These are phyloP conservation scores for Ustilago sp. DNA, from an alignment of 1,284 basidiomycete species.

Conservation along the genomic window DNA sequence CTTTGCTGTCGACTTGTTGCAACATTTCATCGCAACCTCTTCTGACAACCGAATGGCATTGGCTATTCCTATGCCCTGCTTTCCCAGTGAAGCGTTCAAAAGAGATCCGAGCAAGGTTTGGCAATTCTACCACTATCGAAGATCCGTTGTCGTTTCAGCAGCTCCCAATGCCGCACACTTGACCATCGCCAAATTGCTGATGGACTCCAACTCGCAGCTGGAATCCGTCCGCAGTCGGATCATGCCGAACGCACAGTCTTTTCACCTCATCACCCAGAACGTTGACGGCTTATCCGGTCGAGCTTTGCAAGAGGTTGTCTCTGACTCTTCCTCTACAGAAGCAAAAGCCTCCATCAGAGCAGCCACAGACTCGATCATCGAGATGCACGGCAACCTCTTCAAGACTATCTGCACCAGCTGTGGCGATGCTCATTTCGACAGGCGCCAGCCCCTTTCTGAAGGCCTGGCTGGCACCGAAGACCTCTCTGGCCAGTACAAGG, in stretches of 20 bases:
- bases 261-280: constrained; percentile 77
- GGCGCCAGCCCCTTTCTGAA: constrained; percentile 73
- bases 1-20: background rate
- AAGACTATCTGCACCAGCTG: constrained; percentile 75
- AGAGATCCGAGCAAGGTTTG: constrained; percentile 75
- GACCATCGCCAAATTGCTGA: constrained; percentile 73
- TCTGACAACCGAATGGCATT: no score
- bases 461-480: constrained; percentile 74
- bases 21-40: background rate
- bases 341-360: background rate
- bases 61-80: background rate
- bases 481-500: constrained; percentile 50
- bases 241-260: constrained; percentile 27
- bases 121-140: constrained; percentile 77
- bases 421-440: constrained; percentile 71
- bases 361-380: constrained; percentile 67
- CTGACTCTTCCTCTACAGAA: background rate
- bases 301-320: constrained; percentile 56
- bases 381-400: constrained; percentile 78
- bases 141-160: constrained; percentile 72
- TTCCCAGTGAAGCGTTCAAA: constrained; percentile 72
- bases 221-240: background rate
- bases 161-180: constrained; percentile 75
- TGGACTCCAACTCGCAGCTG: constrained; percentile 1
- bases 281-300: constrained; percentile 75